Evolutionary conservation across 768 basidiomycete genomes (phyloP).

Genomic region (Termitomyces sp.): DNA sequence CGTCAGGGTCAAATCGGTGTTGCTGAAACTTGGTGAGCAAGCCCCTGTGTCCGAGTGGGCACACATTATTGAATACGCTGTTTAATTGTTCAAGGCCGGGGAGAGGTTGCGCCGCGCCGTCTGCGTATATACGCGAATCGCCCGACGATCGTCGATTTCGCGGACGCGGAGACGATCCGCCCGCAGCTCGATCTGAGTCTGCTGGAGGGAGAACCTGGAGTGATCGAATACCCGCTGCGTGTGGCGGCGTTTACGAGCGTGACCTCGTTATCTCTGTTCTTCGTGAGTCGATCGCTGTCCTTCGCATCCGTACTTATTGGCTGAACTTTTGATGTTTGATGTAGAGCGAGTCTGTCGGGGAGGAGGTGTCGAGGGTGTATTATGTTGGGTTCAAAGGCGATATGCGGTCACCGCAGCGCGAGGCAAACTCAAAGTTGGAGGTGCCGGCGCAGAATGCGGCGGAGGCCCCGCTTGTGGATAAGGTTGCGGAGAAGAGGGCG

Average conservation of each 20-base stretch:
- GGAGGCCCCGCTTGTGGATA: constrained; percentile 64
- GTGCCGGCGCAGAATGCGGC: constrained; percentile 79
- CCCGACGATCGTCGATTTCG: constrained; percentile 71
- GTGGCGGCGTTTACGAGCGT: constrained; percentile 74
- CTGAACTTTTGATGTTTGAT: too few relatives aligned
- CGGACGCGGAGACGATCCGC: constrained; percentile 60
- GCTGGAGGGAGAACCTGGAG: constrained; percentile 62
- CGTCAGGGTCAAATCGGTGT: constrained; percentile 67
- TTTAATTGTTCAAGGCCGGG: constrained; percentile 42
- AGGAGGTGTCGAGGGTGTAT: constrained; percentile 61
- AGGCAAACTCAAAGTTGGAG: constrained; percentile 58
- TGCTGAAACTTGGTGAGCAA: constrained; percentile 68
- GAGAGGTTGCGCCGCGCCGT: constrained; percentile 70
- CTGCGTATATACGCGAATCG: constrained; percentile 73
- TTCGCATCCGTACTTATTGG: too few relatives aligned
- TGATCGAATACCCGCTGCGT: constrained; percentile 74
- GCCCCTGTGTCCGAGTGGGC: background rate
- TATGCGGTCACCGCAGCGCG: constrained; percentile 45
- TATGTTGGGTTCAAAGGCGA: constrained; percentile 86
- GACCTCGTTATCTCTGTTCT: constrained; percentile 70
- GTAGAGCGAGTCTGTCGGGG: constrained; percentile 65
- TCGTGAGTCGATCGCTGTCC: constrained; percentile 36
- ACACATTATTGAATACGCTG: too few relatives aligned
- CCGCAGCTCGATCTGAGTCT: constrained; percentile 71
- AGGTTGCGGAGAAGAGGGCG: constrained; percentile 49